Evolutionary conservation across 352 stramenopile species (phyloP).

Genomic region (Globisporangium canariense): DNA sequence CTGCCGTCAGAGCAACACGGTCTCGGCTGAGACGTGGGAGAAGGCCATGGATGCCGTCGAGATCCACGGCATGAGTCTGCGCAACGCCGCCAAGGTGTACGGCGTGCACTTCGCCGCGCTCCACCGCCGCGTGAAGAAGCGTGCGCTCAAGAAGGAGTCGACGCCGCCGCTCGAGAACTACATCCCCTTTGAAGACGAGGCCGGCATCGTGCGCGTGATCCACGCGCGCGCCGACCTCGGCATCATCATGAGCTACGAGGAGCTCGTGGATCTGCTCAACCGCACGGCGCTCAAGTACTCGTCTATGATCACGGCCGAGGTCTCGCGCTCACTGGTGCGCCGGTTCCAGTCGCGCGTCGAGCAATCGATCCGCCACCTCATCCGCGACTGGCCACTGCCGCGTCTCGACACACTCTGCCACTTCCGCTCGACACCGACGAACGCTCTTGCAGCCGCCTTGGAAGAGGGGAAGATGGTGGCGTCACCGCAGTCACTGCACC

Average conservation of each 20-base stretch:
- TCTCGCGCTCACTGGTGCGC: constrained; percentile 44
- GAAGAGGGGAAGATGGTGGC: constrained; percentile 21
- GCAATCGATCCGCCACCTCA: constrained; percentile 48
- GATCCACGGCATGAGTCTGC: constrained; percentile 56
- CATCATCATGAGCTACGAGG: constrained; percentile 66
- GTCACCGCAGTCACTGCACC: constrained; percentile 1
- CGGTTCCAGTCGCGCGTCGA: constrained; percentile 53
- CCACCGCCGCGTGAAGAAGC: constrained; percentile 56
- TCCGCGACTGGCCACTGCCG: constrained; percentile 38
- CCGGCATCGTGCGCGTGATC: constrained; percentile 53
- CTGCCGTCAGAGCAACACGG: constrained; percentile 31
- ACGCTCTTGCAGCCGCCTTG: constrained; percentile 5
- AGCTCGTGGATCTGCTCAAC: constrained; percentile 57
- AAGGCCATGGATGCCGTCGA: constrained; percentile 57
- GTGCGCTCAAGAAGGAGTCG: constrained; percentile 42
- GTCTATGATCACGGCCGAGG: constrained; percentile 31
- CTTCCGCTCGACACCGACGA: constrained; percentile 15
- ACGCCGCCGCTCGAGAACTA: constrained; percentile 29
- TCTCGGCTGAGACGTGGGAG: constrained; percentile 52
- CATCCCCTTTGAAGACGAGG: constrained; percentile 51
- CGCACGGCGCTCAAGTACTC: constrained; percentile 48
- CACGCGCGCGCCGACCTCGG: constrained; percentile 52
- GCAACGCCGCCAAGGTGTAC: constrained; percentile 38
- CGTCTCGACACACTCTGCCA: constrained; percentile 41
- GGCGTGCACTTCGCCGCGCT: constrained; percentile 59